These are phyloP conservation scores for Cercophora newfieldiana DNA, from an alignment of 495 filamentous ascomycete species.

Conservation along the genomic window DNA sequence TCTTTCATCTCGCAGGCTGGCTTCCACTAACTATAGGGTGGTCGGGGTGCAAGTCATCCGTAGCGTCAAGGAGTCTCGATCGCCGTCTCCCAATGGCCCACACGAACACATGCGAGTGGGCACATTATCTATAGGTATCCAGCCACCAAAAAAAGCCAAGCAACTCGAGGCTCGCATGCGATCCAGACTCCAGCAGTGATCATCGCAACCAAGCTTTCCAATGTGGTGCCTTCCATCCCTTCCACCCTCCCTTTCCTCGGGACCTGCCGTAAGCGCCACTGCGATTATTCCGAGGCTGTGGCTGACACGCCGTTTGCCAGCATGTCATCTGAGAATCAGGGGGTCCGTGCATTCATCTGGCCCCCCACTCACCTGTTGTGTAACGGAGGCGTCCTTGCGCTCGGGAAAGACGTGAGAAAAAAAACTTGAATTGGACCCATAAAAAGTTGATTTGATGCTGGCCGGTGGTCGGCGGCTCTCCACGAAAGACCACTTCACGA, in stretches of 20 bases:
- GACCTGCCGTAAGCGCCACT: background rate
- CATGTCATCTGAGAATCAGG: background rate
- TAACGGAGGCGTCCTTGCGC: background rate
- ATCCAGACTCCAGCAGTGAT: background rate
- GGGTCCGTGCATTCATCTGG: background rate
- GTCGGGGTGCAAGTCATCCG: too few relatives aligned
- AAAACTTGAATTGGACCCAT: conserved; percentile 5
- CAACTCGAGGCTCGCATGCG: too few relatives aligned
- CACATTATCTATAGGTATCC: too few relatives aligned
- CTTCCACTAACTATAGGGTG: too few relatives aligned
- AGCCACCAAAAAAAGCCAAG: too few relatives aligned
- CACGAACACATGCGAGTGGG: too few relatives aligned
- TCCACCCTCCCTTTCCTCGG: background rate
- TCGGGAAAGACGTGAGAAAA: background rate
- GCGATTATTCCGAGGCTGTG: background rate
- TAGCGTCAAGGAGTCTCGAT: too few relatives aligned
- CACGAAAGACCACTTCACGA: background rate
- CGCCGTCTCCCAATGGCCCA: too few relatives aligned
- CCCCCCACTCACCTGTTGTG: background rate
- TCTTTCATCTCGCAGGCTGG: too few relatives aligned
- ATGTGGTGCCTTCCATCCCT: background rate
- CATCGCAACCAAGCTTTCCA: background rate
- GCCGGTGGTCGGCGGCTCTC: conserved; percentile 1
- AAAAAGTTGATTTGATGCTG: background rate
- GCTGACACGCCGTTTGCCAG: too few relatives aligned